Conservation (phyloP, 140 eudicot genomes). For the Anethum foeniculum region DNA sequence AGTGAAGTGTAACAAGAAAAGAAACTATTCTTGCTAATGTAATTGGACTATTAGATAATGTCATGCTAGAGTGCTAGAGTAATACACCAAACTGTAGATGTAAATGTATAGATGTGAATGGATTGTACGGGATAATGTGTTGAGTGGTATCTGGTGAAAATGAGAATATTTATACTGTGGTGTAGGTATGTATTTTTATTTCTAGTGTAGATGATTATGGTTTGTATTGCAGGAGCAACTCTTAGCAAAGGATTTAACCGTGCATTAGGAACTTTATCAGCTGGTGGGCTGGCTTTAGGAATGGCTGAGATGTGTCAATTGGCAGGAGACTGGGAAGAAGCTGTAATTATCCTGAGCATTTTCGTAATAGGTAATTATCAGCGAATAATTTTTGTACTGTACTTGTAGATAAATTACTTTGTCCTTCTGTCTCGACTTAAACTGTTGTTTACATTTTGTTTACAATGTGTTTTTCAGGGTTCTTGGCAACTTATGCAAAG, state of each 20-base stretch:
- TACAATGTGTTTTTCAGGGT: slow-evolving; percentile 27
- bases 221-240: slow-evolving; percentile 55
- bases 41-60: background rate
- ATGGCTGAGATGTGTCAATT: slow-evolving; percentile 47
- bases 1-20: background rate
- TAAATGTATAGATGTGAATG: no score
- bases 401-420: background rate
- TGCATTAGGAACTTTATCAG: slow-evolving; percentile 73
- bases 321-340: slow-evolving; percentile 52
- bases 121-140: background rate
- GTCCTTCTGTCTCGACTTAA: background rate
- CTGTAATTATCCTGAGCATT: slow-evolving; percentile 46
- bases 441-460: slow-evolving; percentile 3
- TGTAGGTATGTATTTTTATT: background rate
- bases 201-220: background rate
- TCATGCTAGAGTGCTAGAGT: background rate
- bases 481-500: slow-evolving; percentile 52
- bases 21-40: background rate
- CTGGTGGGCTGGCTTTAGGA: slow-evolving; percentile 74
- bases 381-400: background rate
- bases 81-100: no score
- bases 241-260: slow-evolving; percentile 85
- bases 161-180: background rate
- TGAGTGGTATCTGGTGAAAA: background rate
- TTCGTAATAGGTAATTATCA: slow-evolving; percentile 46